Base-by-base conservation (phyloP, 2,329 filamentous ascomycete species). In the Ceratocystis cacaofunesta region DNA sequence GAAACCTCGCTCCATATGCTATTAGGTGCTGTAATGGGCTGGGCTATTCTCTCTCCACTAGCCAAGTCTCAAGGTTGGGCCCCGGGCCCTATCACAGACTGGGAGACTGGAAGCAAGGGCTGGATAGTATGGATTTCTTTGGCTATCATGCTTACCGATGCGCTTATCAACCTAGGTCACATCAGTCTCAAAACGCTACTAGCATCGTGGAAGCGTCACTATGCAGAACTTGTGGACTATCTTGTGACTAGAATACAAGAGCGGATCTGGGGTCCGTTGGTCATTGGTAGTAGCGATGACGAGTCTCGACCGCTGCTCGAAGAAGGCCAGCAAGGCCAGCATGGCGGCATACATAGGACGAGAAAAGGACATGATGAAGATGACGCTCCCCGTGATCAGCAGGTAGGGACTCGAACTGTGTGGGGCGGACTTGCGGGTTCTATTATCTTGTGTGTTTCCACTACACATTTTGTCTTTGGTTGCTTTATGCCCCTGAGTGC, bases 71-170 rank as follows among this genome's bases (percentile, higher is more conserved):
- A 82, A 70, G 90, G 89, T 2, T 99, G 94, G 94, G 94, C 94
- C 8, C 89, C 91, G 2, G 94, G 92, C 0, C 81, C 85, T 1
- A 90, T 96, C 0, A 81, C 84, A 65, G 89, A 95, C 73, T 99
- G 94, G 94, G 89, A 92, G 67, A 84, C 81, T 17, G 94, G 94
- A 8, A 96, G 90, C 73, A 96, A 97, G 76, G 94, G 92, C 48
- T 99, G 94, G 94, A 97, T 99, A 68, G 90, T 99, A 0, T 99
- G 94, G 94, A 81, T 95, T 1, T 96, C 90, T 43, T 78, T 99
- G 36, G 90, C 94, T 2, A 96, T 99, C 69, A 99, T 99, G 94
- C 80, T 99, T 30, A 89, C 90, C 25, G 94, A 99, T 75, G 90
- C 92, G 0, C 80, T 99, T 2, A 83, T 97, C 68, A 96, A 89